phyloP scores from a whole-genome alignment of 225 moss, liverwort and hornwort genomes.

The Sphagnum tenellum region DNA sequence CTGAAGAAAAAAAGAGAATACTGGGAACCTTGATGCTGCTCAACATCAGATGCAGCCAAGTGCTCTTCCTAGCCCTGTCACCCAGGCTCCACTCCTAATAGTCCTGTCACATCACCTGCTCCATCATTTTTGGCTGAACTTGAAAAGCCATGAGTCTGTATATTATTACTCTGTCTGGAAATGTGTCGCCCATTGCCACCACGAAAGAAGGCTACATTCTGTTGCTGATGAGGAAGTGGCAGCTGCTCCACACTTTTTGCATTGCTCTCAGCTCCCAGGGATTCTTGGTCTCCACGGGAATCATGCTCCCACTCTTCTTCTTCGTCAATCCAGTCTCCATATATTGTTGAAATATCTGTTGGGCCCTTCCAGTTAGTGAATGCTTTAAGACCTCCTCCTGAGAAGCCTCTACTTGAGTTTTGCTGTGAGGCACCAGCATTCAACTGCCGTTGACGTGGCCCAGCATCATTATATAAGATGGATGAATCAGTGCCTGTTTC shows the following conservation, averaged over 20 bases:
- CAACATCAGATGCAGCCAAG: slow-evolving; percentile 7
- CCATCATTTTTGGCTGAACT: slow-evolving; percentile 16
- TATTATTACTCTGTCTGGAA: slow-evolving; percentile 12
- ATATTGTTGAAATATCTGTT: slow-evolving; percentile 70
- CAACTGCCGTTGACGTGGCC: slow-evolving; percentile 24
- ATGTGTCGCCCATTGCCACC: slow-evolving; percentile 27
- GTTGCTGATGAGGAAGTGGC: slow-evolving; percentile 13
- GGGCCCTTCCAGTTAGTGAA: slow-evolving; percentile 69
- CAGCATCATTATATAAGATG: slow-evolving; percentile 13
- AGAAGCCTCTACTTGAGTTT: slow-evolving; percentile 19
- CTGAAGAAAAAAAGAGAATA: not conserved
- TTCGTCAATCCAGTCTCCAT: slow-evolving; percentile 86
- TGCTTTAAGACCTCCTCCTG: slow-evolving; percentile 26
- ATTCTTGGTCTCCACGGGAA: slow-evolving; percentile 4
- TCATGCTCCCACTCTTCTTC: slow-evolving; percentile 15
- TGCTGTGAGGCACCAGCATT: slow-evolving; percentile 8
- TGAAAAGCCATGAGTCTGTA: slow-evolving; percentile 11
- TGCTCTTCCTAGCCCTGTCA: not conserved
- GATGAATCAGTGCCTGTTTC: slow-evolving; percentile 44
- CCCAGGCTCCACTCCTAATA: not conserved
- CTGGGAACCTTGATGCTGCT: not conserved
- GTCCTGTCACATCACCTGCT: slow-evolving; percentile 19
- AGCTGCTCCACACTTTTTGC: slow-evolving; percentile 12
- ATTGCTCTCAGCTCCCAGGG: slow-evolving; percentile 21
- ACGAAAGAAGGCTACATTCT: slow-evolving; percentile 29